Percentiles rank a stretch among this genome's conserved stretches.
phyloP scores from a whole-genome alignment of 345 rosid species.

The Dimocarpus longan region DNA sequence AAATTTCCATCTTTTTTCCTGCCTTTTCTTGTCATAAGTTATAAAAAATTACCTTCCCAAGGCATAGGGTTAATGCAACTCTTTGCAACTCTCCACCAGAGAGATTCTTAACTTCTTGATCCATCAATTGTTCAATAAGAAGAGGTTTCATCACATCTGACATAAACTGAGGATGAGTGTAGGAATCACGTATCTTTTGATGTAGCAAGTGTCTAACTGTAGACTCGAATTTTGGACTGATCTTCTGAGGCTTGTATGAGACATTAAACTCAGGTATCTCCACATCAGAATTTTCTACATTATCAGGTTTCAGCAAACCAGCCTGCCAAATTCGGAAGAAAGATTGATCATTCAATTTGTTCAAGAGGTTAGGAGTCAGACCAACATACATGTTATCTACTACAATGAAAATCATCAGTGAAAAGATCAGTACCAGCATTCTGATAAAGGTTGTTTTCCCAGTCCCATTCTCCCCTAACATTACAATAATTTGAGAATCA shows the following conservation, averaged over 20 bases:
- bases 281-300: slow-evolving; percentile 63
- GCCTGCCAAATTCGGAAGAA: slow-evolving; percentile 55
- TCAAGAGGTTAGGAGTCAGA: not conserved
- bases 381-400: not conserved
- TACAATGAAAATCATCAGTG: slow-evolving; percentile 3
- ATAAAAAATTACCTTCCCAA: slow-evolving; percentile 73
- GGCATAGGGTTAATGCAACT: slow-evolving; percentile 93
- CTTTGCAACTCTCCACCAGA: slow-evolving; percentile 99
- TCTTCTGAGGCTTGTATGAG: slow-evolving; percentile 98
- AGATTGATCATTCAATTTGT: slow-evolving; percentile 13
- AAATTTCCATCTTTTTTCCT: not conserved
- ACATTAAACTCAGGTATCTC: slow-evolving; percentile 97
- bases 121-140: slow-evolving; percentile 94
- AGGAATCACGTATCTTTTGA: slow-evolving; percentile 87
- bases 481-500: slow-evolving; percentile 94
- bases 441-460: slow-evolving; percentile 98
- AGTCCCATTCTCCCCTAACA: slow-evolving; percentile 99
- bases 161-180: slow-evolving; percentile 90
- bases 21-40: not conserved
- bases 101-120: slow-evolving; percentile 91
- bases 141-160: slow-evolving; percentile 99
- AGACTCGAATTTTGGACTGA: slow-evolving; percentile 79
- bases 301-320: slow-evolving; percentile 88
- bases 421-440: slow-evolving; percentile 73
- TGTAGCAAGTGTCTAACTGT: slow-evolving; percentile 88